phyloP scores from a whole-genome alignment of 2,329 filamentous ascomycete species.

The Microdochium trichocladiopsis region DNA sequence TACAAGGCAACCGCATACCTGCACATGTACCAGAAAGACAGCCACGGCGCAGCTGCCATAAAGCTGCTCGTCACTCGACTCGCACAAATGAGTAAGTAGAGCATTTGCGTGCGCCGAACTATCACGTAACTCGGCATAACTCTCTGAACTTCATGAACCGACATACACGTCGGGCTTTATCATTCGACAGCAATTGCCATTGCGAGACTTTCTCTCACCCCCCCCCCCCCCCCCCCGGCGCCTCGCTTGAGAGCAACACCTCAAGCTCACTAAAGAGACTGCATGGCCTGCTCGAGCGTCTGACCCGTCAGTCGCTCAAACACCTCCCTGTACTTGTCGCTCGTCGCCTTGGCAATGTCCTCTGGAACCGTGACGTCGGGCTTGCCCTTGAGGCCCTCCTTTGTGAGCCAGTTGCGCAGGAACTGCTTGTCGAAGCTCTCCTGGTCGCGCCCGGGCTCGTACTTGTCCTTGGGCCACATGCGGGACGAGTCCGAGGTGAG shows the following conservation, averaged over 20 bases:
- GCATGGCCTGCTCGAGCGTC: slow-evolving; percentile 26
- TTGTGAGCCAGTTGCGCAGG: slow-evolving; percentile 74
- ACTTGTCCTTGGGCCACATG: slow-evolving; percentile 75
- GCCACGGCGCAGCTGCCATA: no score
- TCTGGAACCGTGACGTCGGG: slow-evolving; percentile 65
- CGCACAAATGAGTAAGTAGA: no score
- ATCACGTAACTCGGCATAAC: no score
- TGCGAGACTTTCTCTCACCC: no score
- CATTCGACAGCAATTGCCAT: no score
- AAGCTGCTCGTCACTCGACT: no score
- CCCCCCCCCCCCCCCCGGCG: no score
- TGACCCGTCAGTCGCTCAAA: slow-evolving; percentile 60
- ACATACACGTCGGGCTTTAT: no score
- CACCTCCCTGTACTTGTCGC: slow-evolving; percentile 67
- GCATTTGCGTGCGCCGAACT: no score
- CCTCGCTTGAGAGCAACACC: background rate
- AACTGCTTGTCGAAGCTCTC: slow-evolving; percentile 86
- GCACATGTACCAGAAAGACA: no score
- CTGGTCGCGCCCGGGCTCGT: slow-evolving; percentile 67
- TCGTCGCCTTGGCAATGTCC: slow-evolving; percentile 63
- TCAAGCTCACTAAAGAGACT: background rate
- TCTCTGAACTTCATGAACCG: no score
- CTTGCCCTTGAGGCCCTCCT: slow-evolving; percentile 67
- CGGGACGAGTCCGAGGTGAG: slow-evolving; percentile 75
- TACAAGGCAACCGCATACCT: no score